Evolutionary conservation across 2,329 filamentous ascomycete species (phyloP).

Genomic region (Colletotrichum sp.): DNA sequence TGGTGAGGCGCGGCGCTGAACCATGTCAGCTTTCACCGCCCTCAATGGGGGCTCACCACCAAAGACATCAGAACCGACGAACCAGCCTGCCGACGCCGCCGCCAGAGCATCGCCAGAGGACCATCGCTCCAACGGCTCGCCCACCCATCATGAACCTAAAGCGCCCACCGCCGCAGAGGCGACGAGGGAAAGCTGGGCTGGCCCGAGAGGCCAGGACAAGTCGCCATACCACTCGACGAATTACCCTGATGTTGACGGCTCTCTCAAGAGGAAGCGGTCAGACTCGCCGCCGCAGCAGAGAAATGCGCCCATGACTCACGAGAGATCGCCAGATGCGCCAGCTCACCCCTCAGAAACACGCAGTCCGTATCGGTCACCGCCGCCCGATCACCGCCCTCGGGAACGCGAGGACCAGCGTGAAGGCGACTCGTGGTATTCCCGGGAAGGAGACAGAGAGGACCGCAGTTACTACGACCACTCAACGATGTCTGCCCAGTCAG

Average conservation of each 20-base stretch:
- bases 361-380: constrained; percentile 47
- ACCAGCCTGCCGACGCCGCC: constrained; percentile 34
- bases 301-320: constrained; percentile 34
- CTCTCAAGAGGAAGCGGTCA: constrained; percentile 75
- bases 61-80: constrained; percentile 42
- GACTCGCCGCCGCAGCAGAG: constrained; percentile 57
- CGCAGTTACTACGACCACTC: constrained; percentile 52
- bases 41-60: constrained; percentile 58
- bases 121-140: constrained; percentile 26
- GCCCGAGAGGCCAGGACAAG: constrained; percentile 43
- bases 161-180: constrained; percentile 29
- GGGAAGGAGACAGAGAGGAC: constrained; percentile 52
- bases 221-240: constrained; percentile 42
- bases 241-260: constrained; percentile 51
- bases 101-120: constrained; percentile 35
- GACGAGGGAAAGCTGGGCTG: constrained; percentile 46
- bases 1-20: constrained; percentile 20
- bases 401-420: constrained; percentile 48
- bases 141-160: constrained; percentile 24
- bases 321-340: constrained; percentile 38
- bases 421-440: constrained; percentile 54
- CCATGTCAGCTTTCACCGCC: constrained; percentile 58
- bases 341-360: constrained; percentile 40
- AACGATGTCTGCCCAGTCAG: constrained; percentile 48
- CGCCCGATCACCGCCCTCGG: constrained; percentile 50